Base-by-base conservation (phyloP, 768 basidiomycete species). In the Russula olivacea region DNA sequence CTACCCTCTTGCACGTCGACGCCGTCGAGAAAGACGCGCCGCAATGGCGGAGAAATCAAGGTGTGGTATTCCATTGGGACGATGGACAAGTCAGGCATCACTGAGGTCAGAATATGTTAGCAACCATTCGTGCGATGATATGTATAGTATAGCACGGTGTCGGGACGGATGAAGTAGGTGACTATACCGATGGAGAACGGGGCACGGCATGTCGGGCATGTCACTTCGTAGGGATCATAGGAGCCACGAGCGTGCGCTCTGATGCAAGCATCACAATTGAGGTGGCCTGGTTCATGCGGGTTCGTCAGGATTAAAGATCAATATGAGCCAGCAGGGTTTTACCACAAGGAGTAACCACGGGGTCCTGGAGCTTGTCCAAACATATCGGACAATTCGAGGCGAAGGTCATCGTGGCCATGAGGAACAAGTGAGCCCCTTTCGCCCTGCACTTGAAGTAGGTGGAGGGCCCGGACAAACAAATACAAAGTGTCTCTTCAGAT, bases 321-420 rank as follows among this genome's bases (percentile, higher is more conserved):
- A 32, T 32, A 9, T 15, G 11, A 10, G 30, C 10, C 19, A 19
- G 30, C 30, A 4, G 30, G 30, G 59, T n/a, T 64, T 47, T 47
- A 62, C 66, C 66, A 17, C 66, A 67, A 47, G 66, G 66, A 32
- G 64, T 65, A 32, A 53, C 64, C 11, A 67, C 64, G 0, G 66
- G 64, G 17, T 65, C 51, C 11, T 55, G 58, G 51, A 65, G 32
- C 40, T 30, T 52, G 23, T 67, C 66, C 28, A 67, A 54, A 52
- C 66, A 67, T 45, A 67, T 67, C 4, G 64, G 50, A 41, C 66
- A 67, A 15, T 59, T 41, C 30, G 21, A 34, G 2, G 19, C 15
- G 41, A 30, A 4, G 49, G 55, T 34, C 28, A 28, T 28, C 36
- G 48, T 21, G 28, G 50, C 2, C 50, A 48, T 52, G 23, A 8